phyloP scores from a whole-genome alignment of 306 rosid genomes.

The Cercis canadensis region DNA sequence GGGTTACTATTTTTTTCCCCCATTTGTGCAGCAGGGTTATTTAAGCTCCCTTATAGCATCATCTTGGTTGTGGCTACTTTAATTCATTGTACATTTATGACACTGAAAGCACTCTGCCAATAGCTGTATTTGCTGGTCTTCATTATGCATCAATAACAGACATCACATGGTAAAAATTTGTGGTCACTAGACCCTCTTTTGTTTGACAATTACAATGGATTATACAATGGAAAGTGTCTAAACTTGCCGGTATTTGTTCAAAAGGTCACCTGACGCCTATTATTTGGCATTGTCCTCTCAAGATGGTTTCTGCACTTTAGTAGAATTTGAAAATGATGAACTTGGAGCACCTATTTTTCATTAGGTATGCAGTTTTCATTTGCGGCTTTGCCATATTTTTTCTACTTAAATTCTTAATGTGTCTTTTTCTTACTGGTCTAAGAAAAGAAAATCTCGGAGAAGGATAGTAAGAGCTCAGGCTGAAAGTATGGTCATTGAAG shows the following conservation, averaged over 20 bases:
- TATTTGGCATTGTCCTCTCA: constrained; percentile 89
- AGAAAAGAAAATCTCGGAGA: constrained; percentile 38
- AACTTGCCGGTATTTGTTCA: constrained; percentile 37
- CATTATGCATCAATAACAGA: too few relatives aligned
- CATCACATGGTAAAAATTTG: constrained; percentile 69
- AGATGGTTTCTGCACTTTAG: constrained; percentile 89
- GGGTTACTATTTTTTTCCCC: constrained; percentile 39
- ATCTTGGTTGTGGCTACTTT: constrained; percentile 88
- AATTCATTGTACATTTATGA: constrained; percentile 85
- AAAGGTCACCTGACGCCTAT: constrained; percentile 84
- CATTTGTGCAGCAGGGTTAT: constrained; percentile 65
- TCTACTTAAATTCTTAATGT: constrained; percentile 8
- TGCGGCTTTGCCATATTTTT: constrained; percentile 6
- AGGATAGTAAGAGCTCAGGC: constrained; percentile 37
- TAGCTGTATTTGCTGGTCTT: constrained; percentile 83
- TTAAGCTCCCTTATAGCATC: constrained; percentile 88
- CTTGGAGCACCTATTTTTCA: constrained; percentile 65
- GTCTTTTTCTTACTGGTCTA: constrained; percentile 24
- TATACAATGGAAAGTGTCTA: constrained; percentile 25
- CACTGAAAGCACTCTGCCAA: constrained; percentile 78
- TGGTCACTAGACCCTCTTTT: constrained; percentile 31
- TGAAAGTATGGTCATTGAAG: constrained; percentile 32
- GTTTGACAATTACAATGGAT: constrained; percentile 22
- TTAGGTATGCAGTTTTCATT: constrained; percentile 51
- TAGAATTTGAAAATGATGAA: constrained; percentile 83